Evolutionary conservation across 2,329 filamentous ascomycete species (phyloP).

Genomic region (Fusarium oxysporum): DNA sequence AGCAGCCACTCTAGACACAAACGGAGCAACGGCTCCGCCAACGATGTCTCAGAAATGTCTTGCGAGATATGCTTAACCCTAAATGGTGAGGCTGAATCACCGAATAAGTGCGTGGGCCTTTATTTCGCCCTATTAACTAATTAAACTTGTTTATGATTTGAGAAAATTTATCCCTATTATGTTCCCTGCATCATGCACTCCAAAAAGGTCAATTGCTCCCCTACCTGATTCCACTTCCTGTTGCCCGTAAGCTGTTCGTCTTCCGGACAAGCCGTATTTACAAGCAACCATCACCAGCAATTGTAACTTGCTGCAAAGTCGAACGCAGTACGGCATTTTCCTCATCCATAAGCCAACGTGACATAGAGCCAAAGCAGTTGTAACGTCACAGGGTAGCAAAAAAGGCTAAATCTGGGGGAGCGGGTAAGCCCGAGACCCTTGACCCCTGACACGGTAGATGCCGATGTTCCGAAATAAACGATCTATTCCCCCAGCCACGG

Average conservation of each 20-base stretch:
- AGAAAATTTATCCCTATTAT: accelerated
- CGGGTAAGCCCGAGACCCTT: conserved; percentile 19
- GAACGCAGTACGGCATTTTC: neutral
- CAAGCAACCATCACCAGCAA: neutral
- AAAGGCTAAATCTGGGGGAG: conserved; percentile 15
- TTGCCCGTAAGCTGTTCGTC: accelerated
- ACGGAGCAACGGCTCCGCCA: neutral
- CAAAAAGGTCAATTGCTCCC: accelerated
- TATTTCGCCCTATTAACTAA: accelerated
- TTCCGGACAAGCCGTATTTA: neutral
- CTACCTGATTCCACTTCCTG: no score
- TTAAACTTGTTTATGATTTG: no score
- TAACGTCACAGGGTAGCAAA: conserved; percentile 9
- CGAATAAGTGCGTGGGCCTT: neutral
- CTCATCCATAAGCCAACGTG: neutral
- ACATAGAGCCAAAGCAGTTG: neutral
- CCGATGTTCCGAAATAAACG: conserved; percentile 8
- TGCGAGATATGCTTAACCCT: neutral
- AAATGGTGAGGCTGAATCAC: neutral
- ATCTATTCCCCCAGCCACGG: neutral
- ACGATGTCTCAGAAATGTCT: neutral
- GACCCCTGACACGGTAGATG: neutral
- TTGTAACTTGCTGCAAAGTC: neutral
- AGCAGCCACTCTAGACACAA: neutral
- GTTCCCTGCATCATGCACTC: neutral